Evolutionary conservation across 1,284 basidiomycete species (phyloP), one percentile per base, ranked within the genome.

Genomic region (Kwoniella shivajii): DNA sequence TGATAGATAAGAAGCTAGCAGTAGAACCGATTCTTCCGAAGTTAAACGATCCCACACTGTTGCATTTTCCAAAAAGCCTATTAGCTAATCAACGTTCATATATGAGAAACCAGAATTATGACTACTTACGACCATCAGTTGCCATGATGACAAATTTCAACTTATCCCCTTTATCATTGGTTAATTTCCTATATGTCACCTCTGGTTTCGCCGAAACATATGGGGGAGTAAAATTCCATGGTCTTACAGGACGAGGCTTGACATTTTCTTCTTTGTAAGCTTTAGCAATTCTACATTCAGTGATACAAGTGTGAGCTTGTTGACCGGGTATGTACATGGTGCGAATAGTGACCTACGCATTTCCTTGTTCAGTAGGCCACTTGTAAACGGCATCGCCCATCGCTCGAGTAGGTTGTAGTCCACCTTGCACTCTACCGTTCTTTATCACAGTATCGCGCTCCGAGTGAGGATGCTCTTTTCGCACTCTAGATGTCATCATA

Each of bases 341-440:
- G 11, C 6, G 18, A 22, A 24, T 18, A 4, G 37, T 7, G 31
- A 76, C 86, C 77, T 68, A 92, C 90, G 83, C 80, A 69, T 86
- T 83, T 72, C 90, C 88, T 34, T 90, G 80, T 45, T 84, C 82
- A 36, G 59, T 60, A 3, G 80, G 80, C 82, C 83, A 84, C 71
- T 99, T 97, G 81, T 98, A 99, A 30, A 91, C 84, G 2, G 92
- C 88, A 78, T 98, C 96, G 56, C 94, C 94, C 43, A 80, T 81
- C 13, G 95, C 93, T 59, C 96, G 84, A 26, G 89, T 89, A 22
- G 96, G 96, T 74, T 99, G 93, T 13, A 99, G 83, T 1, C 93
- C 90, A 31, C 96, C 96, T 50, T 97, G 84, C 30, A 97, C 84
- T 46, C 93, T 86, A 4, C 93, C 96, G 37, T 88, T 83, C 63